A percentile compares a stretch with the other conserved stretches of the same genome.
Evolutionary conservation across 495 filamentous ascomycete species (phyloP).

Genomic region (Penicillium canescens): DNA sequence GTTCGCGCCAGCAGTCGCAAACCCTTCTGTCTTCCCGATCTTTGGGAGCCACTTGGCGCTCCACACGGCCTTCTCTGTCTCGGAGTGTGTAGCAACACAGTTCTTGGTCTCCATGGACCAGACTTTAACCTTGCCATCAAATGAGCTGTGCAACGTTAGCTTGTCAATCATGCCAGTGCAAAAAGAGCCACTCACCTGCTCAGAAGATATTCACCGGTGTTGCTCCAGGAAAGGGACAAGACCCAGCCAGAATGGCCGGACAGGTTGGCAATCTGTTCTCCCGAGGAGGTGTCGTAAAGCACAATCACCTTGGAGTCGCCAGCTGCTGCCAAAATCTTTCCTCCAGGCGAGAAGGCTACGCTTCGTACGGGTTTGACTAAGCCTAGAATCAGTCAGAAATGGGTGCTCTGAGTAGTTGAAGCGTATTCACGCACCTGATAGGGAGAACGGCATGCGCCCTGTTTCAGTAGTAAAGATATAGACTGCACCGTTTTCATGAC

Average conservation of each 20-base stretch:
- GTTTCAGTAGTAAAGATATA: constrained; percentile 94
- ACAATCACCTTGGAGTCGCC: constrained; percentile 88
- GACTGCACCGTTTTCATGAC: constrained; percentile 90
- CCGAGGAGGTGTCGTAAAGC: constrained; percentile 86
- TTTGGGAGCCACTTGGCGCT: constrained; percentile 86
- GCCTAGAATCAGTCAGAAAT: constrained; percentile 49
- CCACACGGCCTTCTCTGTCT: constrained; percentile 87
- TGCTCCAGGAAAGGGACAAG: constrained; percentile 85
- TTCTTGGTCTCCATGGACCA: constrained; percentile 81
- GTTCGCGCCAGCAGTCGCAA: constrained; percentile 82
- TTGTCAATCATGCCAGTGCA: neutral
- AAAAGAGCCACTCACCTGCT: constrained; percentile 61
- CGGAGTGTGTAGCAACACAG: constrained; percentile 92
- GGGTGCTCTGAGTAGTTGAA: neutral
- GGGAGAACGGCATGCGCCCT: constrained; percentile 79
- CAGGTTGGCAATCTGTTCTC: constrained; percentile 88
- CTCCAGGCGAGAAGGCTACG: constrained; percentile 83
- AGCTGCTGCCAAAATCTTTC: constrained; percentile 84
- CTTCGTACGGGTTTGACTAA: constrained; percentile 80
- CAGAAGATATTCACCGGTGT: constrained; percentile 89
- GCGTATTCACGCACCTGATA: constrained; percentile 62
- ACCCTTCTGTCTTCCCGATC: constrained; percentile 73
- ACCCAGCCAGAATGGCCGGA: constrained; percentile 82
- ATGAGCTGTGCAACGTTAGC: constrained; percentile 52
- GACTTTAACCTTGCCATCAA: constrained; percentile 92